These are phyloP conservation scores for Biscogniauxia mediterranea DNA, from an alignment of 2,329 filamentous ascomycete genomes.

Conservation along the genomic window DNA sequence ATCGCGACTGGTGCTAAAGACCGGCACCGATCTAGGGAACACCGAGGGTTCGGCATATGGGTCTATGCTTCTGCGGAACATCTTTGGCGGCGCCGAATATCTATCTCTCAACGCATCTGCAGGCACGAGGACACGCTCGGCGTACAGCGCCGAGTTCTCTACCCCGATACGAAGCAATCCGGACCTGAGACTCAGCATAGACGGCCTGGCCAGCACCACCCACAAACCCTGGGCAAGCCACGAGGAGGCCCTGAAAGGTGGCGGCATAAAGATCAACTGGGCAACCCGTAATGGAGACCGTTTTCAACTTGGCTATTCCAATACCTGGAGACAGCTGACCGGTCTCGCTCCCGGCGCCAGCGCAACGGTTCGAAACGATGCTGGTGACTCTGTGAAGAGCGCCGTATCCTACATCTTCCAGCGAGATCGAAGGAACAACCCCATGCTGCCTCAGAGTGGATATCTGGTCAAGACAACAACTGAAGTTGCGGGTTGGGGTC, in stretches of 20 bases:
- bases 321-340: constrained; percentile 86
- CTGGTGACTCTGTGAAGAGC: constrained; percentile 88
- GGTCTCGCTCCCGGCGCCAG: constrained; percentile 73
- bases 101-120: constrained; percentile 83
- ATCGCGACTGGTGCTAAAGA: constrained; percentile 82
- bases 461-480: constrained; percentile 75
- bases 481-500: constrained; percentile 85
- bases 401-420: constrained; percentile 79
- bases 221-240: constrained; percentile 93
- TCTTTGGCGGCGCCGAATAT: constrained; percentile 91
- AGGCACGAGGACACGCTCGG: constrained; percentile 86
- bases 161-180: constrained; percentile 83
- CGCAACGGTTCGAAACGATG: constrained; percentile 77
- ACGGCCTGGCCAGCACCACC: constrained; percentile 78
- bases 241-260: constrained; percentile 83
- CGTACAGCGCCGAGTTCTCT: constrained; percentile 84
- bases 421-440: constrained; percentile 78
- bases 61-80: constrained; percentile 82
- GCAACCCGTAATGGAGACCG: constrained; percentile 60
- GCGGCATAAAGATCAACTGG: constrained; percentile 75
- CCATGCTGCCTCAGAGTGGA: constrained; percentile 78
- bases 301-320: constrained; percentile 78
- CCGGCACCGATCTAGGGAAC: constrained; percentile 91
- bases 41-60: constrained; percentile 92
- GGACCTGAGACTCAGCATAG: constrained; percentile 73